Percentiles rank a stretch among this genome's conserved stretches.
Evolutionary conservation across 176 grass and related monocot species (phyloP).

Genomic region (Hyparrhenia diplandra): DNA sequence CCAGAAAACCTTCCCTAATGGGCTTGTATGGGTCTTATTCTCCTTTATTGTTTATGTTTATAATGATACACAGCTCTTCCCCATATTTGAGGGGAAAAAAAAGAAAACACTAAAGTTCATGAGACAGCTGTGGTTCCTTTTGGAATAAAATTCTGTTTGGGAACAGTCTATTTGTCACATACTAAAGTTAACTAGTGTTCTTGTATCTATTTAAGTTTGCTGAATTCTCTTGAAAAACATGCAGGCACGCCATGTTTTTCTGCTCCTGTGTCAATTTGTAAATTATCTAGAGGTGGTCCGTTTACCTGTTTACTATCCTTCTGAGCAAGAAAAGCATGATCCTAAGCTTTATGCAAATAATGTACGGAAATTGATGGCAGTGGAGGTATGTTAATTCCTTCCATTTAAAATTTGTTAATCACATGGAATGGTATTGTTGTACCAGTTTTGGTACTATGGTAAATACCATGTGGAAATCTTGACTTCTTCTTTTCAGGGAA

Average conservation of each 20-base stretch:
- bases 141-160: too few relatives aligned
- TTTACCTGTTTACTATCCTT: slow-evolving; percentile 83
- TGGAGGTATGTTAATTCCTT: slow-evolving; percentile 50
- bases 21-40: neutral
- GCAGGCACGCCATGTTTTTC: slow-evolving; percentile 77
- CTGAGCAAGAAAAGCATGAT: slow-evolving; percentile 85
- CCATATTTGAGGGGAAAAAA: neutral
- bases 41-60: neutral
- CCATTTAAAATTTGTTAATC: neutral
- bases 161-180: neutral
- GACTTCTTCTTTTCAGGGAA: slow-evolving; percentile 50
- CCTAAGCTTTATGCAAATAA: slow-evolving; percentile 76
- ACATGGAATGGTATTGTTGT: neutral
- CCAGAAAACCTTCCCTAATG: neutral
- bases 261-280: slow-evolving; percentile 90
- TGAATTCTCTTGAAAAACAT: slow-evolving; percentile 29
- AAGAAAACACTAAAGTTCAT: neutral
- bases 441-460: neutral
- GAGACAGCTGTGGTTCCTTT: neutral
- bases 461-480: neutral
- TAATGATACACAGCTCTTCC: too few relatives aligned
- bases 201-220: neutral
- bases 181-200: neutral
- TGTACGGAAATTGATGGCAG: slow-evolving; percentile 82
- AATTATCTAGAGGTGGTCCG: slow-evolving; percentile 82